Evolutionary conservation across 148 eudicot species (phyloP).

Genomic region (Selenicereus undatus): DNA sequence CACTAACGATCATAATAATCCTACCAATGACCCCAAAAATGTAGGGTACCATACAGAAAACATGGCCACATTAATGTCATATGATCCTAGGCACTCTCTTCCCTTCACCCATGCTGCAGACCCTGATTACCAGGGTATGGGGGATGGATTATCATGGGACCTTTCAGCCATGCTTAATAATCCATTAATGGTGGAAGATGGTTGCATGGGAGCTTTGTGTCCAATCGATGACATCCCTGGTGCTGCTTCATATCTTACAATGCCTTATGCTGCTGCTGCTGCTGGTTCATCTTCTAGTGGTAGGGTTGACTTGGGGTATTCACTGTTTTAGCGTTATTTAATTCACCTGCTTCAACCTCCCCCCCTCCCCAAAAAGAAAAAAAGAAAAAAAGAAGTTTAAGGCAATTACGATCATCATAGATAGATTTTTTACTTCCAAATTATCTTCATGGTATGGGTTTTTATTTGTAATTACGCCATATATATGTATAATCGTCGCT

Average conservation of each 20-base stretch:
- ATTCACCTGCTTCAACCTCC: background rate
- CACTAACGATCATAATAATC: background rate
- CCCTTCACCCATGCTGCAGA: slow-evolving; percentile 1
- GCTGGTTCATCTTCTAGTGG: slow-evolving; percentile 33
- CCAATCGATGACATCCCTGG: slow-evolving; percentile 32
- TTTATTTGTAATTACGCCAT: background rate
- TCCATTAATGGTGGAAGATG: slow-evolving; percentile 24
- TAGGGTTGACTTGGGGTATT: slow-evolving; percentile 44
- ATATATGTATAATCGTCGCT: background rate
- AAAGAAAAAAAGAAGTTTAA: background rate
- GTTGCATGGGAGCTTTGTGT: slow-evolving; percentile 30
- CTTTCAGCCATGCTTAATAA: slow-evolving; percentile 14
- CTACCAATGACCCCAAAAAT: slow-evolving; percentile 5
- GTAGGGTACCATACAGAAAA: background rate
- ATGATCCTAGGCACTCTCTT: background rate
- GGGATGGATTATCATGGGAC: slow-evolving; percentile 40
- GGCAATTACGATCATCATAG: background rate
- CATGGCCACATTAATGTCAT: slow-evolving; percentile 6
- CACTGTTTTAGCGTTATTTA: slow-evolving; percentile 30
- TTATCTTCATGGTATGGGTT: background rate
- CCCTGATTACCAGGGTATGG: slow-evolving; percentile 8
- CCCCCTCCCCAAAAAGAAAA: no score
- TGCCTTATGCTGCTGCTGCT: slow-evolving; percentile 1
- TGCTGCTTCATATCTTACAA: slow-evolving; percentile 18
- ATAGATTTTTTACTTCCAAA: background rate